Conservation (phyloP, 352 stramenopile species). For the Globisporangium barbulae region DNA sequence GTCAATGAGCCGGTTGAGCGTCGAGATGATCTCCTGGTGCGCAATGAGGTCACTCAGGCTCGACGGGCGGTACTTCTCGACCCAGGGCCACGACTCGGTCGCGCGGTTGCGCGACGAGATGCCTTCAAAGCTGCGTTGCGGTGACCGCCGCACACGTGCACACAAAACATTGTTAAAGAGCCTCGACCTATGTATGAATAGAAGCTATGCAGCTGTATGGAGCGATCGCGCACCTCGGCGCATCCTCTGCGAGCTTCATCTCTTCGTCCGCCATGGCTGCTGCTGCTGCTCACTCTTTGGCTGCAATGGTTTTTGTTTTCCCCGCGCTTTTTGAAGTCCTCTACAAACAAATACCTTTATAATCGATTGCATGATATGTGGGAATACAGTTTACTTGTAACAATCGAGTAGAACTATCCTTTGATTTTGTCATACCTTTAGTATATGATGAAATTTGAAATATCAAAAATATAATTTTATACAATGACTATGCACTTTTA, state of each 20-base stretch:
- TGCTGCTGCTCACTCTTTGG: not conserved
- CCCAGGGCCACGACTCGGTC: constrained; percentile 93
- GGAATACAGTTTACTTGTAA: not conserved
- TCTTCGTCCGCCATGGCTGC: constrained; percentile 11
- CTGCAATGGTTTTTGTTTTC: not conserved
- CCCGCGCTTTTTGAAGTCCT: not conserved
- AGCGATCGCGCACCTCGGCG: constrained; percentile 21
- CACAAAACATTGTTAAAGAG: not conserved
- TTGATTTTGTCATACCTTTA: not conserved
- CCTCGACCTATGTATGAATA: not conserved
- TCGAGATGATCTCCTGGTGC: constrained; percentile 96
- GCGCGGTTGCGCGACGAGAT: constrained; percentile 80
- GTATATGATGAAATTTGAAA: not conserved
- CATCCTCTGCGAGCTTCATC: constrained; percentile 59
- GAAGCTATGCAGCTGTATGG: not conserved
- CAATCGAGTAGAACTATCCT: not conserved
- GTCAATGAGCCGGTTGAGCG: constrained; percentile 95
- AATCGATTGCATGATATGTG: not conserved
- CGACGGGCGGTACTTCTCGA: constrained; percentile 97
- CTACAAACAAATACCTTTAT: not conserved
- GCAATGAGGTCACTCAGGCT: constrained; percentile 95
- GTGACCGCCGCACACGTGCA: not conserved
- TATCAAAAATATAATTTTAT: not conserved
- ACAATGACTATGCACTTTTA: not conserved
- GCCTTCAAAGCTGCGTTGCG: constrained; percentile 57